phyloP scores from a whole-genome alignment of 768 basidiomycete genomes.

The Panaeolus cyanescens region DNA sequence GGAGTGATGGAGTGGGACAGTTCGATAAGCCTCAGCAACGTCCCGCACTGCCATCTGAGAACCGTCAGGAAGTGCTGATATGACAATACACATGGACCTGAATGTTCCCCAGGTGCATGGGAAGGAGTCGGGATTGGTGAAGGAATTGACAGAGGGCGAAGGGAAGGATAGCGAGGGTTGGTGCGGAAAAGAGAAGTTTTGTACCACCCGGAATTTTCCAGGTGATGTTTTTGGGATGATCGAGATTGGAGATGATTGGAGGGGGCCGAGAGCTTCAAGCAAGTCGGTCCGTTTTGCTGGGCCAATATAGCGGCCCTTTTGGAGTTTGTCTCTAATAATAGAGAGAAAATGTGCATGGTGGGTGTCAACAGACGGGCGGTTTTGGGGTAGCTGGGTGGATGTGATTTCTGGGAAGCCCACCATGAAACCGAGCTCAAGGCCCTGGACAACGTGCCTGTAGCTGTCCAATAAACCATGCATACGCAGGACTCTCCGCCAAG shows the following conservation, averaged over 20 bases:
- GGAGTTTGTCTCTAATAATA: constrained; percentile 25
- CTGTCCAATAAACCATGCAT: constrained; percentile 12
- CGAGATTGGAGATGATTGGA: constrained; percentile 38
- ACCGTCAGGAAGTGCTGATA: constrained; percentile 30
- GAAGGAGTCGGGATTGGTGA: constrained; percentile 26
- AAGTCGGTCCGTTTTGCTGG: constrained; percentile 25
- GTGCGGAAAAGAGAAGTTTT: constrained; percentile 32
- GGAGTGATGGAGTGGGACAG: constrained; percentile 22
- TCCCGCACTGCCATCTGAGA: constrained; percentile 35
- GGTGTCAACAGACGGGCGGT: constrained; percentile 22
- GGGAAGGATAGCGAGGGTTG: background rate
- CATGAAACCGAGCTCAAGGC: constrained; percentile 32
- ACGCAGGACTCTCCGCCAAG: constrained; percentile 29
- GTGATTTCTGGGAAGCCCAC: constrained; percentile 30
- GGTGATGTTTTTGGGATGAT: constrained; percentile 35
- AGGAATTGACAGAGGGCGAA: constrained; percentile 24
- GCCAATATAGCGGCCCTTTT: constrained; percentile 28
- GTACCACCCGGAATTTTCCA: constrained; percentile 24
- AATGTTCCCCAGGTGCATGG: constrained; percentile 45
- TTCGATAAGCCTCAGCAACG: constrained; percentile 36
- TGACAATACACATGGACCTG: constrained; percentile 19
- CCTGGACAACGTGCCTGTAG: constrained; percentile 26
- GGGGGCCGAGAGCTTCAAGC: constrained; percentile 32
- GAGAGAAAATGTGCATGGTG: constrained; percentile 11
- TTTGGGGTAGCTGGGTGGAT: constrained; percentile 30